Evolutionary conservation across 2,329 filamentous ascomycete species (phyloP).

Genomic region (Sordariomycetes sp.): DNA sequence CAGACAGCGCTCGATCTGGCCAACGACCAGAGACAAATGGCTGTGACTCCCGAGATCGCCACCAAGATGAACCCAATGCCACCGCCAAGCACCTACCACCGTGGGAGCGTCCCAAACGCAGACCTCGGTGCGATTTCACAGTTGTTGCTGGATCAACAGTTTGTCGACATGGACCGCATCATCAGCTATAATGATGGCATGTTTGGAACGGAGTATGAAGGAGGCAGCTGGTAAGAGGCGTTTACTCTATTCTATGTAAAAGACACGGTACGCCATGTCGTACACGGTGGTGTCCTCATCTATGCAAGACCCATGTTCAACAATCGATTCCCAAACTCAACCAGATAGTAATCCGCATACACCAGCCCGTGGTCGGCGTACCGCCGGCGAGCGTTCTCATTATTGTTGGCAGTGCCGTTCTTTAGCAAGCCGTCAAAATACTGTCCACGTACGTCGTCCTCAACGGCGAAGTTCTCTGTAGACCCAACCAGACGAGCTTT

Average conservation of each 20-base stretch:
- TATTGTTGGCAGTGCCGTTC: slow-evolving; percentile 25
- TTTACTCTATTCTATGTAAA: not conserved
- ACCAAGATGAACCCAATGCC: no score
- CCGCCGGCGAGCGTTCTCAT: slow-evolving; percentile 16
- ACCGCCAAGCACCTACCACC: slow-evolving; percentile 9
- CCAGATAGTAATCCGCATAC: slow-evolving; percentile 38
- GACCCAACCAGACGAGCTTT: slow-evolving; percentile 8
- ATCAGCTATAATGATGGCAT: slow-evolving; percentile 25
- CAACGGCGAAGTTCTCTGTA: slow-evolving; percentile 4
- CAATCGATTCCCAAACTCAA: slow-evolving; percentile 35
- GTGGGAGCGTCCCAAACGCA: slow-evolving; percentile 19
- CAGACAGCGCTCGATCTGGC: no score
- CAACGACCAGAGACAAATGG: no score
- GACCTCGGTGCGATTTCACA: no score
- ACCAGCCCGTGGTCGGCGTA: slow-evolving; percentile 32
- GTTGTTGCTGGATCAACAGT: slow-evolving; percentile 18
- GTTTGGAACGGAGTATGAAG: slow-evolving; percentile 12
- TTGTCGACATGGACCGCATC: slow-evolving; percentile 21
- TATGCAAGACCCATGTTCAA: slow-evolving; percentile 16
- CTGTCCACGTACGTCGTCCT: slow-evolving; percentile 7
- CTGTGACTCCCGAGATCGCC: no score
- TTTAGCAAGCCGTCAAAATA: slow-evolving; percentile 21
- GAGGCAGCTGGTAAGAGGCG: not conserved
- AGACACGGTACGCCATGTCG: not conserved
- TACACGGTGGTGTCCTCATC: not conserved